Evolutionary conservation across 106 monocot genomes (phyloP).

Genomic region (Platanthera zijinensis): DNA sequence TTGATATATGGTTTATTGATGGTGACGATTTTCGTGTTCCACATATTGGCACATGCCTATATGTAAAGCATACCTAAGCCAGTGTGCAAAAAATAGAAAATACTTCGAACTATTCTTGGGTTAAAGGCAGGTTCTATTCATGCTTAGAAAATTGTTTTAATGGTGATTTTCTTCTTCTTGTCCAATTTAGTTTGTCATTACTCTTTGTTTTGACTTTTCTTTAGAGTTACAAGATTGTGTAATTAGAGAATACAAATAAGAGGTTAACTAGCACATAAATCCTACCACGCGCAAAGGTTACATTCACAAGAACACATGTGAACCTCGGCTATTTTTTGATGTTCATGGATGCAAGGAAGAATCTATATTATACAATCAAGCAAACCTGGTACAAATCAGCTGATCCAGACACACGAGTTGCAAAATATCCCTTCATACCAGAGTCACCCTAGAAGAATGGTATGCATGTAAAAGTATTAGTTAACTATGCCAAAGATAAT

Average conservation of each 20-base stretch:
- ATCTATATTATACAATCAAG: not conserved
- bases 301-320: not conserved
- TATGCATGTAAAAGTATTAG: not conserved
- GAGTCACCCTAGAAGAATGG: slow-evolving; percentile 58
- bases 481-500: not conserved
- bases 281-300: not conserved
- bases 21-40: too few relatives aligned
- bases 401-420: slow-evolving; percentile 87
- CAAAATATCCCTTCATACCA: slow-evolving; percentile 86
- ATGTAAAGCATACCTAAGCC: not conserved
- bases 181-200: not conserved
- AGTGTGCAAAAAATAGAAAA: not conserved
- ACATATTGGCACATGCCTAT: not conserved
- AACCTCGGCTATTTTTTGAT: not conserved
- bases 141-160: not conserved
- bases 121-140: not conserved
- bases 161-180: not conserved
- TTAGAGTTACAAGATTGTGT: not conserved
- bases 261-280: not conserved
- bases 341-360: not conserved
- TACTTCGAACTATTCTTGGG: not conserved
- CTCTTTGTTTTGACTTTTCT: not conserved
- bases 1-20: too few relatives aligned
- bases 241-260: not conserved
- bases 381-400: slow-evolving; percentile 83